Evolutionary conservation across 495 filamentous ascomycete species (phyloP).

Genomic region (Polyplosphaeria fusca): DNA sequence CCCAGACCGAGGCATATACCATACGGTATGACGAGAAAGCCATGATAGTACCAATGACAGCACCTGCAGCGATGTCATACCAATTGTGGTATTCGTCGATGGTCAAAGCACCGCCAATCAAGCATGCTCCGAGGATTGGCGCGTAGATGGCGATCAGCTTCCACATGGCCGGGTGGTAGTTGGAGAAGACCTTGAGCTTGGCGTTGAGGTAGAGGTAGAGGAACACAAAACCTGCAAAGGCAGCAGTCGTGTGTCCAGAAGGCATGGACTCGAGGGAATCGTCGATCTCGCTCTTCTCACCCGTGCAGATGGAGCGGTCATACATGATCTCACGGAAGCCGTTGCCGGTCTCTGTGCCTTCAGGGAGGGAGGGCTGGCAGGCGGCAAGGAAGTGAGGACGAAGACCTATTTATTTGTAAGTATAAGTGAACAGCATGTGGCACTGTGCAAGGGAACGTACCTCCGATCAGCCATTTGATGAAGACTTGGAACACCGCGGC

Average conservation of each 20-base stretch:
- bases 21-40: constrained; percentile 37
- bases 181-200: constrained; percentile 55
- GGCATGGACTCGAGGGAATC: constrained; percentile 51
- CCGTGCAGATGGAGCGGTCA: constrained; percentile 51
- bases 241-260: constrained; percentile 54
- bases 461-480: constrained; percentile 52
- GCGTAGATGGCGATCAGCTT: constrained; percentile 57
- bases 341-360: constrained; percentile 38
- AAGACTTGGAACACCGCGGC: constrained; percentile 57
- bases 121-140: constrained; percentile 55
- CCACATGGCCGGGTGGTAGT: constrained; percentile 62
- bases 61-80: constrained; percentile 41
- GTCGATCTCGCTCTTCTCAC: constrained; percentile 45
- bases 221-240: constrained; percentile 51
- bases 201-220: constrained; percentile 56
- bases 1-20: constrained; percentile 37
- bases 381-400: constrained; percentile 54
- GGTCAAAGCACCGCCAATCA: constrained; percentile 58
- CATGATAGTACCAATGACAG: constrained; percentile 36
- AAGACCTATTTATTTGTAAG: constrained; percentile 36
- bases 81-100: constrained; percentile 57
- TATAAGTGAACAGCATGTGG: neutral
- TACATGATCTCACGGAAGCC: constrained; percentile 51
- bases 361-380: constrained; percentile 45
- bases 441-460: constrained; percentile 16